Conservation (phyloP, 2,329 filamentous ascomycete genomes). For the Colletotrichum tabaci region DNA sequence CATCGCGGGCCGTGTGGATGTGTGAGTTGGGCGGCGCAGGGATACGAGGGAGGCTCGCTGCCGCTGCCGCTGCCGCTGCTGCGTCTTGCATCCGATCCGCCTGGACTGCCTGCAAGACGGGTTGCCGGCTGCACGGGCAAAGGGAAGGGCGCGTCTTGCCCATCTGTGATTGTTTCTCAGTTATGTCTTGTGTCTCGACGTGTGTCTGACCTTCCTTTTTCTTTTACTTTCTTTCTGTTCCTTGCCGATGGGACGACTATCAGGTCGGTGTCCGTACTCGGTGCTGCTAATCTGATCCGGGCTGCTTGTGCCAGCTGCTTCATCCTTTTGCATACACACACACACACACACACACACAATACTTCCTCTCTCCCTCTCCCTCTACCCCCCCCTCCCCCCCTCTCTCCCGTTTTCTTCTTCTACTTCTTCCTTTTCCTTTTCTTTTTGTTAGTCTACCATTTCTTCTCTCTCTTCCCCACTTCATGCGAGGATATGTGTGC, state of each 20-base stretch:
- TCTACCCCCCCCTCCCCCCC: no score
- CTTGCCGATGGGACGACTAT: background rate
- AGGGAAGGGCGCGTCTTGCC: constrained; percentile 7
- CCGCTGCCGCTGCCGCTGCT: background rate
- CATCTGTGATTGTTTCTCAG: background rate
- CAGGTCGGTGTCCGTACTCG: background rate
- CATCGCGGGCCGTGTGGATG: constrained; percentile 6
- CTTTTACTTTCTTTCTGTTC: constrained; percentile 11
- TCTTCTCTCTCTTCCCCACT: no score
- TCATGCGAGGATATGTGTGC: constrained; percentile 8
- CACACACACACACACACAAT: no score
- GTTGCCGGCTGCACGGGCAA: constrained; percentile 23
- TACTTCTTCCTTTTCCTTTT: background rate
- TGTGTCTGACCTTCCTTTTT: background rate
- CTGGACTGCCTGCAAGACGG: constrained; percentile 25
- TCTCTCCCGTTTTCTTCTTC: no score
- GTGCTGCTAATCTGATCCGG: background rate
- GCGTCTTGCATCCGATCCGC: constrained; percentile 9
- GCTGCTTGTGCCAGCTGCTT: background rate
- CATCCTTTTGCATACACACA: background rate
- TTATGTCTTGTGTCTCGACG: background rate
- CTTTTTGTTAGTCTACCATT: background rate
- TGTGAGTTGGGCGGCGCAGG: constrained; percentile 1
- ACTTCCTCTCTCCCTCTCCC: background rate
- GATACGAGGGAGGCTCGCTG: background rate